Evolutionary conservation across 2,329 filamentous ascomycete genomes (phyloP), one percentile per base, ranked within the genome.

Genomic region (Zasmidium citrigriseum): DNA sequence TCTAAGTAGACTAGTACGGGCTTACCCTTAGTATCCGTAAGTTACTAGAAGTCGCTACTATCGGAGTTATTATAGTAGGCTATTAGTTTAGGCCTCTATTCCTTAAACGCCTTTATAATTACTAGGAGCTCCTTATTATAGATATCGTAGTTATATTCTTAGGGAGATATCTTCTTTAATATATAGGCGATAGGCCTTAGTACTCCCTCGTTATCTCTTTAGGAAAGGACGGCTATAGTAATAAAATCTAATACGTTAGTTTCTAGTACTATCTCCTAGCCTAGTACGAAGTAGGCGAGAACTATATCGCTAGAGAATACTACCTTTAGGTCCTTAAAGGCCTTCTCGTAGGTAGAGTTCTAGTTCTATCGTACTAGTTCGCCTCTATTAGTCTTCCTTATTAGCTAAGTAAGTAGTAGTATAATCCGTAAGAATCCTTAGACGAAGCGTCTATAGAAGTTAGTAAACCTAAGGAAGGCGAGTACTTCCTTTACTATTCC

Each of bases 21-120:
- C 14, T 7, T 14, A 14, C 27, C 14, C 14, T 34, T 34, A 34
- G 27, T 34, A 7, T 14, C 27, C 14, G 7, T 34, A 34, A 34
- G 27, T 7, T 34, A 7, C 7, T 7, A 34, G 27, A 34, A 34
- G 14, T n/a, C 14, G 10, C 51, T 49, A 47, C 64, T 52, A 1
- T 71, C 57, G 45, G 47, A 10, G 16, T 71, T 56, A 22, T 34
- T 7, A 14, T 34, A 34, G 14, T 34, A 34, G 7, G 27, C 27
- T 34, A 34, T 34, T 7, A 34, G 27, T 34, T 34, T 14, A 7
- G 27, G 14, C 7, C 27, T 2, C 67, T 59, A 74, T 49, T 70
- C 44, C 50, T 71, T 48, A n/a, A 75, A 64, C n/a, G 55, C 52
- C 18, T 54, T n/a, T 0, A 76, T 54, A 34, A 77, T 71, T 3